Evolutionary conservation across 2,329 filamentous ascomycete genomes (phyloP).

Genomic region (Xylaria sp.): DNA sequence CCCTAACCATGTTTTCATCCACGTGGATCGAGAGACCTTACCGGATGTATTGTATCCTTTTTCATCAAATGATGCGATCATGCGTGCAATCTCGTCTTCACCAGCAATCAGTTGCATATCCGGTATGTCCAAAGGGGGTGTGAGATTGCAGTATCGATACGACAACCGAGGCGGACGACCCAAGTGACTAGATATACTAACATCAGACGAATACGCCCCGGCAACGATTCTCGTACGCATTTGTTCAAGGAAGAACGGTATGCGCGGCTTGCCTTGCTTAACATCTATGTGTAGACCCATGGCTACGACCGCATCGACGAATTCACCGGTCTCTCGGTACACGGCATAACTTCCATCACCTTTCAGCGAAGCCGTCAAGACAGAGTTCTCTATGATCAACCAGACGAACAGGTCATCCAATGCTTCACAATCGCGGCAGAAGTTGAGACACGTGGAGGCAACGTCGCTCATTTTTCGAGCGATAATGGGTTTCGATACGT

Average conservation of each 20-base stretch:
- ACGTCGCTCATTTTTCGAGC: conserved; percentile 47
- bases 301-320: conserved; percentile 46
- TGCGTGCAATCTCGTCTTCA: conserved; percentile 44
- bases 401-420: conserved; percentile 50
- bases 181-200: conserved; percentile 48
- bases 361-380: conserved; percentile 41
- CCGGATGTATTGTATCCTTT: conserved; percentile 46
- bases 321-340: conserved; percentile 49
- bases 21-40: conserved; percentile 43
- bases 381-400: conserved; percentile 46
- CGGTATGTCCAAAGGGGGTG: conserved; percentile 46
- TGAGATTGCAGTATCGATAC: conserved; percentile 49
- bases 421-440: conserved; percentile 49
- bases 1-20: conserved; percentile 43
- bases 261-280: conserved; percentile 41
- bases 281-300: conserved; percentile 50
- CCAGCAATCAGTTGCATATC: conserved; percentile 44
- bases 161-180: conserved; percentile 50
- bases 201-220: conserved; percentile 46
- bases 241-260: conserved; percentile 50
- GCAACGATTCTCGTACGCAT: conserved; percentile 45
- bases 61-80: conserved; percentile 45
- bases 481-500: conserved; percentile 44
- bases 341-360: conserved; percentile 47
- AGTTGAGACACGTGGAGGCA: conserved; percentile 46